These are phyloP conservation scores for Globisporangium spinosum DNA, from an alignment of 352 stramenopile species.

Conservation along the genomic window DNA sequence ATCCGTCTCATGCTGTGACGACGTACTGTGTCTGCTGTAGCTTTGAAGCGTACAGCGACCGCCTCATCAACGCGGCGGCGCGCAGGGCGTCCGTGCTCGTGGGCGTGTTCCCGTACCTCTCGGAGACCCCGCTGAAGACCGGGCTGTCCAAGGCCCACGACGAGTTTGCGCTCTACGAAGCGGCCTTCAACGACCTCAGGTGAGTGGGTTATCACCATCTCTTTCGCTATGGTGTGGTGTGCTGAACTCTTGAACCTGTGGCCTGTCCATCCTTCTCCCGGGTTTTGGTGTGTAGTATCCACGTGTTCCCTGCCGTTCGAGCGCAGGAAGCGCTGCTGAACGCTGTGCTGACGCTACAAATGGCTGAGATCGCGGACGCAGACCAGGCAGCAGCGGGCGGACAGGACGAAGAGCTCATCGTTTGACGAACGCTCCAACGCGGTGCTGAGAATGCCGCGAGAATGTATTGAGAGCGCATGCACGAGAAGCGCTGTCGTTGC, in stretches of 20 bases:
- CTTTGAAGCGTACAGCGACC: constrained; percentile 77
- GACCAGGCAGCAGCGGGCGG: background rate
- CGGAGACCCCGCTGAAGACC: constrained; percentile 38
- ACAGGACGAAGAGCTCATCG: constrained; percentile 12
- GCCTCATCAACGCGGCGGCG: constrained; percentile 41
- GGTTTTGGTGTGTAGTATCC: constrained; percentile 13
- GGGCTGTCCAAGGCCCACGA: constrained; percentile 43
- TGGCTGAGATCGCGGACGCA: constrained; percentile 7
- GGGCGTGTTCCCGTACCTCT: constrained; percentile 41
- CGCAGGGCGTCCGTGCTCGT: constrained; percentile 47
- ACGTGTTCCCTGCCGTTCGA: constrained; percentile 15
- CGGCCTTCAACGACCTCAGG: constrained; percentile 77
- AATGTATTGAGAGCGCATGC: too few relatives aligned
- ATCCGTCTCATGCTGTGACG: constrained; percentile 8
- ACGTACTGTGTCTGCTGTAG: constrained; percentile 23
- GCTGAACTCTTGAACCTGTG: background rate
- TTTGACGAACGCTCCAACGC: too few relatives aligned
- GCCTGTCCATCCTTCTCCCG: background rate
- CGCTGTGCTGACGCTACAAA: constrained; percentile 6
- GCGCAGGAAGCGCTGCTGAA: constrained; percentile 11
- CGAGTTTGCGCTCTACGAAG: constrained; percentile 60
- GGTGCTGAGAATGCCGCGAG: too few relatives aligned
- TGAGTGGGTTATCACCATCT: constrained; percentile 4
- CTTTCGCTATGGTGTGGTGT: background rate
- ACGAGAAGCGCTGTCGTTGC: too few relatives aligned